Evolutionary conservation across 495 filamentous ascomycete species (phyloP).

Genomic region (Penicillium pancosmium): DNA sequence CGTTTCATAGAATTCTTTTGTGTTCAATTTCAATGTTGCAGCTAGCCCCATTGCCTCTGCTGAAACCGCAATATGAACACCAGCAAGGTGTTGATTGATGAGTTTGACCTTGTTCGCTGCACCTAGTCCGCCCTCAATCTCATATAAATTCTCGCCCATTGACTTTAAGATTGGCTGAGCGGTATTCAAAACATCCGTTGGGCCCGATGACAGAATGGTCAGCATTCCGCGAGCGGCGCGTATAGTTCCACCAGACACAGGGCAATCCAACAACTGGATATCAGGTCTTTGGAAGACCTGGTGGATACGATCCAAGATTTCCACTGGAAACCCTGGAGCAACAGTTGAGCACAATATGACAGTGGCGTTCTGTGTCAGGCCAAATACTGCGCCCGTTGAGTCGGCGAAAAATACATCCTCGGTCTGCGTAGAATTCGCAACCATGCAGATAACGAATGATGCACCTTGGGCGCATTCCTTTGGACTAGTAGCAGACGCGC

Average conservation of each 20-base stretch:
- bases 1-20: slow-evolving; percentile 11
- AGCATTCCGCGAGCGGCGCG: slow-evolving; percentile 11
- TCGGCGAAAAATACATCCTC: slow-evolving; percentile 14
- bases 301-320: slow-evolving; percentile 2
- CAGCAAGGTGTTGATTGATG: slow-evolving; percentile 17
- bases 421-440: slow-evolving; percentile 11
- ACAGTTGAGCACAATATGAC: slow-evolving; percentile 17
- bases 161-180: slow-evolving; percentile 12
- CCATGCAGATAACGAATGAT: slow-evolving; percentile 14
- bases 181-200: background rate
- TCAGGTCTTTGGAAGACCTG: slow-evolving; percentile 6
- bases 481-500: slow-evolving; percentile 6
- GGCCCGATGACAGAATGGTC: slow-evolving; percentile 14
- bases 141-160: slow-evolving; percentile 11
- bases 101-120: slow-evolving; percentile 17
- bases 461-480: slow-evolving; percentile 11
- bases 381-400: slow-evolving; percentile 11
- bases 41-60: slow-evolving; percentile 15
- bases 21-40: slow-evolving; percentile 15
- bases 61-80: slow-evolving; percentile 14
- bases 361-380: slow-evolving; percentile 2
- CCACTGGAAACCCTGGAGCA: slow-evolving; percentile 11
- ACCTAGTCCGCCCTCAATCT: slow-evolving; percentile 12
- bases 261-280: slow-evolving; percentile 14
- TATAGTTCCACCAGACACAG: slow-evolving; percentile 15